Conservation (phyloP, 106 monocot genomes). For the Dioscorea dumetorum region DNA sequence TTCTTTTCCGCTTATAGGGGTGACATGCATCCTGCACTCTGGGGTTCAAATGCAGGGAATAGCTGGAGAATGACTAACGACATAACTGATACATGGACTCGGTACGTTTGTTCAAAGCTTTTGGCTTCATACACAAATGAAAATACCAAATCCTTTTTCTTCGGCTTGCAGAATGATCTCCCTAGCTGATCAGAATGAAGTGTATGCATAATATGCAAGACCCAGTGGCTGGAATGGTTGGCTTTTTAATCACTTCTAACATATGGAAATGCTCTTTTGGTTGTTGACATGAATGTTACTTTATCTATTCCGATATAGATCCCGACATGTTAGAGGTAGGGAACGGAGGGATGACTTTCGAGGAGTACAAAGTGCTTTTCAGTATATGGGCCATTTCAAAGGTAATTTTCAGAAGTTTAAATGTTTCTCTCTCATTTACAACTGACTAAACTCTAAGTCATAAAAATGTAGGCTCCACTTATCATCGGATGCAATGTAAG, state of each 20-base stretch:
- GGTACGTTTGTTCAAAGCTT: conserved; percentile 15
- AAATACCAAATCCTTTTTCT: neutral
- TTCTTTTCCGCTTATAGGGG: conserved; percentile 35
- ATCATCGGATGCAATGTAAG: conserved; percentile 70
- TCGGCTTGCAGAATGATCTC: conserved; percentile 50
- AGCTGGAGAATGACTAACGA: conserved; percentile 84
- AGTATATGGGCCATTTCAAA: conserved; percentile 88
- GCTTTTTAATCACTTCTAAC: neutral
- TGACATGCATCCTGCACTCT: conserved; percentile 64
- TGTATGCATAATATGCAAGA: conserved; percentile 62
- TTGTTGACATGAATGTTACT: neutral
- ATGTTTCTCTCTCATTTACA: neutral
- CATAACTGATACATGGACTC: conserved; percentile 64
- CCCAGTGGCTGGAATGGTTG: conserved; percentile 93
- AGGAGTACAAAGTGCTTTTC: conserved; percentile 79
- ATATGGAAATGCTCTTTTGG: neutral
- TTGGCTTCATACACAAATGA: neutral
- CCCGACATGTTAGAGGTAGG: conserved; percentile 94
- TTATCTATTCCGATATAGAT: conserved; percentile 24
- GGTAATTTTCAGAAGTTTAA: conserved; percentile 19
- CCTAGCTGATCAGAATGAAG: conserved; percentile 58
- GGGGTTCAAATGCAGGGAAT: conserved; percentile 51
- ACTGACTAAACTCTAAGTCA: neutral
- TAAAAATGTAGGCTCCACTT: conserved; percentile 51
- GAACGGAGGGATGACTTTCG: conserved; percentile 77